Percentiles rank a stretch among this genome's conserved stretches.
Evolutionary conservation across 345 rosid genomes (phyloP).

Genomic region (Populus pruinosa): DNA sequence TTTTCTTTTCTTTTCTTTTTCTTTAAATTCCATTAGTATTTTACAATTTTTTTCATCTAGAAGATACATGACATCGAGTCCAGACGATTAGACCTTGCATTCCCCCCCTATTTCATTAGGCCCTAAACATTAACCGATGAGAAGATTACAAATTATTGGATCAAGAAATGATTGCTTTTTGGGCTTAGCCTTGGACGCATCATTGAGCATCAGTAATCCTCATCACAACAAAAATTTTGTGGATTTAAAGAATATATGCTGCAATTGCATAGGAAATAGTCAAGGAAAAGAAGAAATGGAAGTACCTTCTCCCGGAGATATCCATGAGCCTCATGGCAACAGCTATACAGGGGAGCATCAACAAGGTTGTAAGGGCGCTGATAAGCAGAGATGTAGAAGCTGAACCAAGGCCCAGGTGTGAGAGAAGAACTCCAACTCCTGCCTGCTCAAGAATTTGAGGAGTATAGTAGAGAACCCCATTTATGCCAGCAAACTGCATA

Average conservation of each 20-base stretch:
- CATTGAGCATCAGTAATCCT: neutral
- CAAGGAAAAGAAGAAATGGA: neutral
- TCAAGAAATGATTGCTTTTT: neutral
- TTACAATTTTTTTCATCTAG: neutral
- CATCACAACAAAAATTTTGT: neutral
- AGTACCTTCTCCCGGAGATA: slow-evolving; percentile 86
- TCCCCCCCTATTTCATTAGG: neutral
- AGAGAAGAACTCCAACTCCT: slow-evolving; percentile 83
- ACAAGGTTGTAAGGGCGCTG: slow-evolving; percentile 77
- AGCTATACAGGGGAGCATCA: slow-evolving; percentile 94
- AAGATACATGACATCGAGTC: neutral
- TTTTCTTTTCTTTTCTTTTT: neutral
- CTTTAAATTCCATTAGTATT: neutral
- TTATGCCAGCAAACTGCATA: slow-evolving; percentile 89
- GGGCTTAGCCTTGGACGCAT: neutral
- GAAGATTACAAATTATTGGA: neutral
- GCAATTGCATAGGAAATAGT: neutral
- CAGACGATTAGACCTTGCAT: neutral
- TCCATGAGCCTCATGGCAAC: slow-evolving; percentile 98
- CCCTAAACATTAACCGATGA: neutral
- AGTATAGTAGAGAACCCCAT: slow-evolving; percentile 93
- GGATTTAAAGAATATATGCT: neutral
- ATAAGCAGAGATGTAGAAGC: slow-evolving; percentile 76
- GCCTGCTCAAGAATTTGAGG: slow-evolving; percentile 98
- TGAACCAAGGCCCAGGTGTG: slow-evolving; percentile 67